Conservation (phyloP, 495 filamentous ascomycete species). For the Lasiosphaeria ovina region DNA sequence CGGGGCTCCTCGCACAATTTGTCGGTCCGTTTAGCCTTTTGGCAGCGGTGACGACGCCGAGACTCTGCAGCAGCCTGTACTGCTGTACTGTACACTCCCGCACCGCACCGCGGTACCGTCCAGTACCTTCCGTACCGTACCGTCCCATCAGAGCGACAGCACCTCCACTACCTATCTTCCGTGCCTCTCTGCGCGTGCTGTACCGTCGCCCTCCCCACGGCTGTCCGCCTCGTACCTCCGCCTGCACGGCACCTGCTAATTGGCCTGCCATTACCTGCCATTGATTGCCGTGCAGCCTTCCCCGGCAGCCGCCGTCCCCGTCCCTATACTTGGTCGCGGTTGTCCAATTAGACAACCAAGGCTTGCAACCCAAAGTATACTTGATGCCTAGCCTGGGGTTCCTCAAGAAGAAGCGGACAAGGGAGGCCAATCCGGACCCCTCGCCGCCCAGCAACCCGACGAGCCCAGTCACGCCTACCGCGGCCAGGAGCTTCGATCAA, state of each 20-base stretch:
- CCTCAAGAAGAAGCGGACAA: conserved; percentile 97
- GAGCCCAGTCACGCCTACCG: conserved; percentile 56
- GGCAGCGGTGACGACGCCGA: too few species aligned
- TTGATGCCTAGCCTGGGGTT: conserved; percentile 78
- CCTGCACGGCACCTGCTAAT: conserved; percentile 20
- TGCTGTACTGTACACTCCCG: not conserved
- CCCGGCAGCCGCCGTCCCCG: conserved; percentile 12
- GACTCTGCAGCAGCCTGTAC: too few species aligned
- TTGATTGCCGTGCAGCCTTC: conserved; percentile 27
- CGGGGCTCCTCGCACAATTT: too few species aligned
- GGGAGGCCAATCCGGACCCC: conserved; percentile 61
- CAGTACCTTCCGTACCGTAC: not conserved
- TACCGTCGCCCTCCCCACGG: not conserved
- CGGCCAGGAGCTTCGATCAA: conserved; percentile 47
- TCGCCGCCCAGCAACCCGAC: conserved; percentile 58
- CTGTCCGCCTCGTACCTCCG: not conserved
- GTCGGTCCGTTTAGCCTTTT: too few species aligned
- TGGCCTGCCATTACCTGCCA: conserved; percentile 16
- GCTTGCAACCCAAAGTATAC: conserved; percentile 15
- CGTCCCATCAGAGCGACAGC: not conserved
- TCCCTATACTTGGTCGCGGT: conserved; percentile 9
- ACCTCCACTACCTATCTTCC: not conserved
- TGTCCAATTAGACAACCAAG: conserved; percentile 24
- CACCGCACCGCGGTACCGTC: not conserved
- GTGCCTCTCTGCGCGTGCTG: not conserved